phyloP scores from a whole-genome alignment of 2,329 filamentous ascomycete species.

The Botryotinia convoluta region DNA sequence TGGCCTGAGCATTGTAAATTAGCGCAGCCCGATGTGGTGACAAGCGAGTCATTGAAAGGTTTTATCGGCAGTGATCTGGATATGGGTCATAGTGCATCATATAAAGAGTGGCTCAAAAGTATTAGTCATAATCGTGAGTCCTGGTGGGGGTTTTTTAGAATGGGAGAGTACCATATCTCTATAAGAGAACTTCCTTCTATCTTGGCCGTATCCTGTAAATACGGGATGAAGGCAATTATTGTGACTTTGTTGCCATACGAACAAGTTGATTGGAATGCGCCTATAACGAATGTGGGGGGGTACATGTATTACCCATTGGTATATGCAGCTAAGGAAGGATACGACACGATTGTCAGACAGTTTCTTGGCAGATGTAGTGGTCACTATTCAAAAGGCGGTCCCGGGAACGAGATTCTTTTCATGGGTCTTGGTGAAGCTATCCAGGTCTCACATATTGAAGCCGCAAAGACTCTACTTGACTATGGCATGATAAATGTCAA shows the following conservation, averaged over 20 bases:
- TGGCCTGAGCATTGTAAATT: neutral
- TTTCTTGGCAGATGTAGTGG: neutral
- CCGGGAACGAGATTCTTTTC: rapidly evolving
- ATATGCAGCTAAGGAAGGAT: neutral
- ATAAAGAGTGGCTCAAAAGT: neutral
- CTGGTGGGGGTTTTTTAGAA: no score
- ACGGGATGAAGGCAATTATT: neutral
- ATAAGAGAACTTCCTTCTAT: no score
- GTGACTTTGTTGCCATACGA: neutral
- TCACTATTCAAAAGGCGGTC: neutral
- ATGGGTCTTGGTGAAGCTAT: rapidly evolving
- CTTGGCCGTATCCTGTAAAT: rapidly evolving
- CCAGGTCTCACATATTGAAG: neutral
- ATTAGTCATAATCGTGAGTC: no score
- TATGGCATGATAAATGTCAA: neutral
- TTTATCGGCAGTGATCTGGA: neutral
- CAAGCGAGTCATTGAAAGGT: rapidly evolving
- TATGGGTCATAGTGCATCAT: neutral
- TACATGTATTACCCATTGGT: rapidly evolving
- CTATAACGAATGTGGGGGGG: no score
- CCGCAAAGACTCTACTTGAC: neutral
- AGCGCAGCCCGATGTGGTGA: neutral
- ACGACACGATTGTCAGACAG: neutral
- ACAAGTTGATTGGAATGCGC: neutral
- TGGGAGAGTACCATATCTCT: no score